Evolutionary conservation across 768 basidiomycete species (phyloP).

Genomic region (Mycena galericulata): DNA sequence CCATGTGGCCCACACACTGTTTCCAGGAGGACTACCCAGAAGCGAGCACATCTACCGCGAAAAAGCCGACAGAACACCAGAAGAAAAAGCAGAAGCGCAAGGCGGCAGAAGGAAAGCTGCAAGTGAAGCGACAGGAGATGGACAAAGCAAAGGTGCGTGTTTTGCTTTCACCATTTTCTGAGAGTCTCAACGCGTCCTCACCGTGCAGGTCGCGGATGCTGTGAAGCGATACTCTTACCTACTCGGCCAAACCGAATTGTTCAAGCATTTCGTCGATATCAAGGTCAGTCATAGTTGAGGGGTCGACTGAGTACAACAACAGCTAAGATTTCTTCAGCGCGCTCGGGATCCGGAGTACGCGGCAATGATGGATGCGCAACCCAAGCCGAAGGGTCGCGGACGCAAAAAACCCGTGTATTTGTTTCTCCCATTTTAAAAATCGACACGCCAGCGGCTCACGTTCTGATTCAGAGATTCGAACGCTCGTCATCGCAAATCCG

Average conservation of each 20-base stretch:
- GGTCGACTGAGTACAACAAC: neutral
- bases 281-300: constrained; percentile 66
- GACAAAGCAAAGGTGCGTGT: constrained; percentile 83
- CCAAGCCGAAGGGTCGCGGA: constrained; percentile 85
- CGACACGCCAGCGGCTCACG: neutral
- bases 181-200: constrained; percentile 26
- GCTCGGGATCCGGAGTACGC: constrained; percentile 95
- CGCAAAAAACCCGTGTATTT: constrained; percentile 82
- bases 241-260: constrained; percentile 97
- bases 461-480: constrained; percentile 68
- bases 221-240: constrained; percentile 98
- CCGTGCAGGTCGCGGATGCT: constrained; percentile 82
- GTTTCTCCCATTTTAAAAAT: neutral
- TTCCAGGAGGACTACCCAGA: constrained; percentile 25
- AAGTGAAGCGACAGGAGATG: constrained; percentile 82
- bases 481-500: constrained; percentile 91
- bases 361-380: constrained; percentile 87
- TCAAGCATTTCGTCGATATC: constrained; percentile 98
- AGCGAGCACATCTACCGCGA: constrained; percentile 41
- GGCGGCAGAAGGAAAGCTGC: constrained; percentile 76
- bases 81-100: constrained; percentile 65
- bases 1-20: constrained; percentile 18
- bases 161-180: neutral
- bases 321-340: constrained; percentile 58
- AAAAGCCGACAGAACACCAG: constrained; percentile 50